Percentiles rank a stretch among this genome's conserved stretches.
phyloP scores from a whole-genome alignment of 441 rosid genomes.

The Pelargonium australe region DNA sequence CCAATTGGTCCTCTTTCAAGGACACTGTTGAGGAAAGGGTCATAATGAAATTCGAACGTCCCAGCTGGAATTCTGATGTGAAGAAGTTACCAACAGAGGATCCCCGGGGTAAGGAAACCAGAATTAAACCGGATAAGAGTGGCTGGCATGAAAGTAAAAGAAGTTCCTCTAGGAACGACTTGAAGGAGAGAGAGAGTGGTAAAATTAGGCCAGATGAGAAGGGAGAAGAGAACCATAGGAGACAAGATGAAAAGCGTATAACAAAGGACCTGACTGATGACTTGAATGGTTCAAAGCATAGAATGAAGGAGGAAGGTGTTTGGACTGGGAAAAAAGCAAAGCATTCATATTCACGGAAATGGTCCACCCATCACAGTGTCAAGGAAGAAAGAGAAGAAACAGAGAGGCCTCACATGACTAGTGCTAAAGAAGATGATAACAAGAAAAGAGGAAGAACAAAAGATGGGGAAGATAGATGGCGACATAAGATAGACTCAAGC shows the following conservation, averaged over 20 bases:
- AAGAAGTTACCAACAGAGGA: slow-evolving; percentile 28
- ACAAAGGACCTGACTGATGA: slow-evolving; percentile 50
- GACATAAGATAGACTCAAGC: slow-evolving; percentile 49
- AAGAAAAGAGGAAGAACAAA: slow-evolving; percentile 51
- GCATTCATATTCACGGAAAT: slow-evolving; percentile 48
- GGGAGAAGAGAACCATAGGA: slow-evolving; percentile 36
- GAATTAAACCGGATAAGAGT: slow-evolving; percentile 30
- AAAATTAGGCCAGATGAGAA: slow-evolving; percentile 37
- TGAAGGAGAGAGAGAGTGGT: slow-evolving; percentile 32
- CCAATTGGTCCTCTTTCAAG: slow-evolving; percentile 26
- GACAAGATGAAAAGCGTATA: slow-evolving; percentile 39
- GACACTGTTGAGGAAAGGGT: slow-evolving; percentile 29
- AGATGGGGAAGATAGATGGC: slow-evolving; percentile 49
- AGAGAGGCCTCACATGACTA: slow-evolving; percentile 44
- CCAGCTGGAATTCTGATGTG: slow-evolving; percentile 23
- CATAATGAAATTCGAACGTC: slow-evolving; percentile 26
- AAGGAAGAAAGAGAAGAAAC: slow-evolving; percentile 50
- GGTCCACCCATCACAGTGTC: slow-evolving; percentile 32
- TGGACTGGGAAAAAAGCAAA: slow-evolving; percentile 43
- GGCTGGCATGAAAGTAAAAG: slow-evolving; percentile 39
- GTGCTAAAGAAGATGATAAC: slow-evolving; percentile 46
- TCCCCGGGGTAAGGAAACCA: slow-evolving; percentile 35
- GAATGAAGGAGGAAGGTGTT: slow-evolving; percentile 30
- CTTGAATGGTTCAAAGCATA: slow-evolving; percentile 46
- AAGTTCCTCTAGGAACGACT: slow-evolving; percentile 31